These are phyloP conservation scores for Apium graveolens DNA, from an alignment of 129 eudicot genomes.

Conservation along the genomic window DNA sequence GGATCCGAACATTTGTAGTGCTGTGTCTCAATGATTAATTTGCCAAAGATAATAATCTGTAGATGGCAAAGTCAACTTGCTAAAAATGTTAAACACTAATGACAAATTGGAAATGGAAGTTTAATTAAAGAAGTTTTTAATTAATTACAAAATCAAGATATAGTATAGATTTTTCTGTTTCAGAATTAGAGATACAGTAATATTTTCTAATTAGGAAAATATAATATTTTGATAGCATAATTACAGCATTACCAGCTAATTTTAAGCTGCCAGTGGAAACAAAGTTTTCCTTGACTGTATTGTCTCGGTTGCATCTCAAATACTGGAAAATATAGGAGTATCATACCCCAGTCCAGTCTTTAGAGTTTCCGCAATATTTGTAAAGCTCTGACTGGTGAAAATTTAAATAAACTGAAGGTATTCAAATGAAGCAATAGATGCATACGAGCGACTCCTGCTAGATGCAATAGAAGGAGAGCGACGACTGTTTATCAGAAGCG, in stretches of 20 bases:
- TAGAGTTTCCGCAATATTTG: not conserved
- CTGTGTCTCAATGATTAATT: not conserved
- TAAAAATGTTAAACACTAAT: not conserved
- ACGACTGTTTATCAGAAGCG: constrained; percentile 82
- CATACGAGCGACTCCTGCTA: constrained; percentile 76
- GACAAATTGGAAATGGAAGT: not conserved
- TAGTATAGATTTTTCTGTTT: not conserved
- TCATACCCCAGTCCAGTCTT: not conserved
- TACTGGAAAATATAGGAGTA: not conserved
- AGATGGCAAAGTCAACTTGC: not conserved
- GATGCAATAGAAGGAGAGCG: constrained; percentile 89
- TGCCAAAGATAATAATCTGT: not conserved
- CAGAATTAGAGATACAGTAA: not conserved
- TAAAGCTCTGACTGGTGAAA: not conserved
- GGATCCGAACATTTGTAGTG: not conserved
- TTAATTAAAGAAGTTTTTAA: not conserved
- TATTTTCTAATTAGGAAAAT: not conserved
- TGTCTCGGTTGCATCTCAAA: not conserved
- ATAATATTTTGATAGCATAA: not conserved
- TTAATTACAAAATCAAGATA: not conserved
- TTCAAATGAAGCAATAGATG: constrained; percentile 71
- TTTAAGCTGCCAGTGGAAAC: not conserved
- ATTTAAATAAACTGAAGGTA: constrained; percentile 35
- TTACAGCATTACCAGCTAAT: not conserved
- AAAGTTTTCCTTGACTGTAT: not conserved